These are phyloP conservation scores for Pythium dissimile DNA, from an alignment of 352 stramenopile species.

Conservation along the genomic window DNA sequence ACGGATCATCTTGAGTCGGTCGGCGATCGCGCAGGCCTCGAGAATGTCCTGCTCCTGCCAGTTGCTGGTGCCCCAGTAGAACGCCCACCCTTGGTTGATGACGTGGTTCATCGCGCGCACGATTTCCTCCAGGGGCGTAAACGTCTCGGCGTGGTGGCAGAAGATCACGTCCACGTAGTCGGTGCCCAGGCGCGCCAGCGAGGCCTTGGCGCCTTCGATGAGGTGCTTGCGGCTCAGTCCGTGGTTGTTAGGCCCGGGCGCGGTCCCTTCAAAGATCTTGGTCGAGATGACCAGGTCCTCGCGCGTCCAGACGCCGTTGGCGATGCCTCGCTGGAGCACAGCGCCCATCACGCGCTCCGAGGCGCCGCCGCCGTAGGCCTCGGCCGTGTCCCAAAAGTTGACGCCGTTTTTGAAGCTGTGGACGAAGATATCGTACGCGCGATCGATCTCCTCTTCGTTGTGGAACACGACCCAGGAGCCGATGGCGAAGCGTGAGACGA, in stretches of 20 bases:
- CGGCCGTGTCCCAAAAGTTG: constrained; percentile 61
- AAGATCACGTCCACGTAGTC: constrained; percentile 51
- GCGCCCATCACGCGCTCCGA: constrained; percentile 34
- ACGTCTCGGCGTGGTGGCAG: constrained; percentile 31
- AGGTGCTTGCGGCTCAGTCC: constrained; percentile 47
- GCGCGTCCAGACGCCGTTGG: constrained; percentile 23
- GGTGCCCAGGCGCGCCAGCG: constrained; percentile 34
- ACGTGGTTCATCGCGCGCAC: constrained; percentile 51
- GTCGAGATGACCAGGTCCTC: constrained; percentile 62
- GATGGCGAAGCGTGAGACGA: constrained; percentile 21
- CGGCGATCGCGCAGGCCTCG: constrained; percentile 36
- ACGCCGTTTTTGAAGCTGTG: constrained; percentile 26
- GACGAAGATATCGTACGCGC: constrained; percentile 11
- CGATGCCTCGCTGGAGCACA: constrained; percentile 27
- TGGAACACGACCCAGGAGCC: constrained; percentile 13
- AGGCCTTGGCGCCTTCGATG: constrained; percentile 42
- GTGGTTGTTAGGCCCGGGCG: constrained; percentile 21
- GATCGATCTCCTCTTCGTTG: constrained; percentile 2
- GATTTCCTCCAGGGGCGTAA: constrained; percentile 37
- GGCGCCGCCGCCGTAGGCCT: constrained; percentile 32
- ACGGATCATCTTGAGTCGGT: constrained; percentile 26
- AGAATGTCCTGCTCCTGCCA: constrained; percentile 47
- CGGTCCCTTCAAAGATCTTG: constrained; percentile 52
- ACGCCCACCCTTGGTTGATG: constrained; percentile 38
- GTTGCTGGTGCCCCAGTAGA: constrained; percentile 51